Percentiles rank a stretch among this genome's conserved stretches.
Conservation (phyloP, 257 asterid species). For the Nicotiana obtusifolia region DNA sequence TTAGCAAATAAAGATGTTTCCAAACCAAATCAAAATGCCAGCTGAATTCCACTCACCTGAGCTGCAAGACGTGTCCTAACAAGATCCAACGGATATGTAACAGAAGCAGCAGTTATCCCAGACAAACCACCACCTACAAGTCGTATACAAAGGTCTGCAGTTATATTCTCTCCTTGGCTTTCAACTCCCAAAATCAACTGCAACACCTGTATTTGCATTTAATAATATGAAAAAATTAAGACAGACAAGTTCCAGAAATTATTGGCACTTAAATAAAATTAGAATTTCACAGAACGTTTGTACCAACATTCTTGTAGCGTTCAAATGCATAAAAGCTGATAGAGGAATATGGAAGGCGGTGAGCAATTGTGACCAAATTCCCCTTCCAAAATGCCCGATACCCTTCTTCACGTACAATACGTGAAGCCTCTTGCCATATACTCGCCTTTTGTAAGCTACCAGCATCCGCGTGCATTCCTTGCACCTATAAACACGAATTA, state of each 20-base stretch:
- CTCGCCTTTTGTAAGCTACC: constrained; percentile 51
- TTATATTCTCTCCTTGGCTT: constrained; percentile 48
- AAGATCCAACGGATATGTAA: constrained; percentile 78
- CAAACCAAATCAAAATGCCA: constrained; percentile 5
- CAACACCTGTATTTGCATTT: constrained; percentile 32
- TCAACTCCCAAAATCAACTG: constrained; percentile 46
- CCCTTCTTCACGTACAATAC: constrained; percentile 71
- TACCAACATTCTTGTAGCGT: constrained; percentile 87
- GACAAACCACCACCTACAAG: constrained; percentile 87
- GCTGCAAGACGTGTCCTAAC: constrained; percentile 83
- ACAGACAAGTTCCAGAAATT: not conserved
- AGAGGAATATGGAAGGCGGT: constrained; percentile 81
- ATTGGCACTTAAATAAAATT: not conserved
- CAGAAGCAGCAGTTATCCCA: constrained; percentile 83
- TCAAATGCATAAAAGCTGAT: constrained; percentile 78
- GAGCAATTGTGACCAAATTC: constrained; percentile 78
- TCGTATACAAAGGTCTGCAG: constrained; percentile 62
- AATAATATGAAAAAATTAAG: not conserved
- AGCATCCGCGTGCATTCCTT: constrained; percentile 70
- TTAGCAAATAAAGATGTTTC: not conserved
- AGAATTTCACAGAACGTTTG: constrained; percentile 32
- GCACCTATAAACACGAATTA: constrained; percentile 33
- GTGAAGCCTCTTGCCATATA: constrained; percentile 65
- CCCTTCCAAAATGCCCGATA: constrained; percentile 85
- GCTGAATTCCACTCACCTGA: constrained; percentile 38